Percentiles rank a stretch among this genome's conserved stretches.
Conservation (phyloP, 805 yeast genomes). For the Grigorovia transvaalensis region DNA sequence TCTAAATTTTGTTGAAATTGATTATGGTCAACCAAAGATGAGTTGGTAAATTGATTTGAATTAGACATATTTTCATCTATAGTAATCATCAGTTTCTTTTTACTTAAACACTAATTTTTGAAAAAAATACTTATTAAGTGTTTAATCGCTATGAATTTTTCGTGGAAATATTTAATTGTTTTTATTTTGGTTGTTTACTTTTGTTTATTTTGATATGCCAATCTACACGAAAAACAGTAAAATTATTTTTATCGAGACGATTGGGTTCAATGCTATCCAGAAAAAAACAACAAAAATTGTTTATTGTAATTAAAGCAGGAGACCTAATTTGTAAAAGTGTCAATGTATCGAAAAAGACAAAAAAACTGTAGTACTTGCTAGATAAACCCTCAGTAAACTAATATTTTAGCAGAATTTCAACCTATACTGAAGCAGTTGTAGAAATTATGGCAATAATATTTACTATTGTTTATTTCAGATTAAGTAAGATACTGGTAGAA, state of each 20-base stretch:
- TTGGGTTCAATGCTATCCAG: not conserved
- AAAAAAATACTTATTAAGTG: too few species aligned
- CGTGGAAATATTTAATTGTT: too few species aligned
- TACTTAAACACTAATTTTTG: too few species aligned
- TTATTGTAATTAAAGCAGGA: not conserved
- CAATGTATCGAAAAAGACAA: not conserved
- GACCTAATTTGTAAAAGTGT: not conserved
- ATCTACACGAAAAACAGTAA: not conserved
- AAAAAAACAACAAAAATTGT: not conserved
- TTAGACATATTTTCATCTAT: not conserved
- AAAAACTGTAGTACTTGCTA: not conserved
- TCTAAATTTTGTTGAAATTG: conserved; percentile 17
- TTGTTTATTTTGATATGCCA: too few species aligned
- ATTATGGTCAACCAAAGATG: not conserved
- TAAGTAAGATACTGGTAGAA: not conserved
- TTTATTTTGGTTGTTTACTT: too few species aligned
- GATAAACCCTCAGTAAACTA: not conserved
- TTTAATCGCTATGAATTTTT: too few species aligned
- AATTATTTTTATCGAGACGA: not conserved
- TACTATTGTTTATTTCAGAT: not conserved
- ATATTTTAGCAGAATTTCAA: not conserved
- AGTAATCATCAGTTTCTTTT: not conserved
- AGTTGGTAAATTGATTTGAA: not conserved
- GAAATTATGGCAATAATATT: not conserved
- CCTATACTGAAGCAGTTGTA: not conserved